Base-by-base conservation (phyloP, 768 basidiomycete species). In the Agrocybe chaxingu region DNA sequence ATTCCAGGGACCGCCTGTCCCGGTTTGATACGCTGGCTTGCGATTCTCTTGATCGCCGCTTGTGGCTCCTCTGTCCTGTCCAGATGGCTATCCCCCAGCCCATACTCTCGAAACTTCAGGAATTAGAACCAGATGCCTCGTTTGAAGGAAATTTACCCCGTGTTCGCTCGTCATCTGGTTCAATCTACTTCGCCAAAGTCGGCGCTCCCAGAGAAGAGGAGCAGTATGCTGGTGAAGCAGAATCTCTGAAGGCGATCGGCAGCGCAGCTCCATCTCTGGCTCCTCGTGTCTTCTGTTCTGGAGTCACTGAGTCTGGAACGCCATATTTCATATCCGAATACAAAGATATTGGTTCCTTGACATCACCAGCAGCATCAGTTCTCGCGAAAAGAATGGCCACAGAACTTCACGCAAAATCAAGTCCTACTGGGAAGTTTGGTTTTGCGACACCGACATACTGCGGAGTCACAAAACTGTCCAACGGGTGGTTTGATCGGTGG, bases 251-350 rank as follows among this genome's bases (percentile, higher is more conserved):
- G 53, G 80, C 75, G 2, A 87, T 91, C 44, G 58, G 74, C 24
- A 57, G 60, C 12, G 88, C 84, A n/a, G 85, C 87, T 3, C 85
- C 86, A 9, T 81, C 82, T 0, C 63, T 91, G 18, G 82, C 77
- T 1, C 89, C 89, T 0, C 67, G 55, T 13, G 61, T 91, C 7
- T 60, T 88, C 18, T 73, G 76, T 5, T 73, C 62, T 39, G 85
- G 84, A 3, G 48, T 73, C 13, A 62, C 67, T 9, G 55, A 63
- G 6, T 61, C 64, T 16, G 77, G 75, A 8, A 64, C 59, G 32
- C 85, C 87, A 0, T 86, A 77, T 62, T 85, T 90, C 67, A 75
- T 91, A 41, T 86, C 84, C 0, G 85, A 90, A 62, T 89, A 87
- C 72, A 88, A 82, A 62, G 72, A 81, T 32, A 66, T 90, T 11